Evolutionary conservation across 495 filamentous ascomycete genomes (phyloP).

Genomic region (Trichoderma asperelloides): DNA sequence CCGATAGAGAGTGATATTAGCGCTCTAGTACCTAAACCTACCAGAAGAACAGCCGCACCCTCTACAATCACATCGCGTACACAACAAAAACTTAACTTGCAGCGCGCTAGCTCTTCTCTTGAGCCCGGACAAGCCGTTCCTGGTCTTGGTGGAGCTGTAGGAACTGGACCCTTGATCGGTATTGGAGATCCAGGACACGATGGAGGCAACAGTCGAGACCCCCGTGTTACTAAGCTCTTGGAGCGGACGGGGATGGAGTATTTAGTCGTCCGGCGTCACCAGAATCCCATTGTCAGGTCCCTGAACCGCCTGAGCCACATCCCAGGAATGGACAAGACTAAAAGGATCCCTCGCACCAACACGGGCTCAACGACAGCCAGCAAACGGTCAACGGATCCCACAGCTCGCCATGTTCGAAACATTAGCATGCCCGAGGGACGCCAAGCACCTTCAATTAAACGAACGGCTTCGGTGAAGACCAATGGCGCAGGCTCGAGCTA

Average conservation of each 20-base stretch:
- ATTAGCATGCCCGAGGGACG: slow-evolving; percentile 19
- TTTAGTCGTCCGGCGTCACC: slow-evolving; percentile 55
- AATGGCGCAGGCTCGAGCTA: slow-evolving; percentile 31
- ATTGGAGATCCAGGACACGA: slow-evolving; percentile 34
- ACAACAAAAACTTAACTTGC: slow-evolving; percentile 64
- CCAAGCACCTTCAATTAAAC: slow-evolving; percentile 17
- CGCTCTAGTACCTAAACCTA: slow-evolving; percentile 25
- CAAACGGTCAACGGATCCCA: slow-evolving; percentile 17
- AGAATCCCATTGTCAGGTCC: slow-evolving; percentile 54
- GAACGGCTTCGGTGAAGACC: slow-evolving; percentile 12
- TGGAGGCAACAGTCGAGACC: slow-evolving; percentile 30
- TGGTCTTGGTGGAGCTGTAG: slow-evolving; percentile 25
- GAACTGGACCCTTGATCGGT: slow-evolving; percentile 25
- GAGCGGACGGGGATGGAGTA: slow-evolving; percentile 59
- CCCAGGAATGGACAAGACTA: slow-evolving; percentile 37
- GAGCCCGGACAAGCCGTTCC: slow-evolving; percentile 42
- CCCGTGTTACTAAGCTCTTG: slow-evolving; percentile 45
- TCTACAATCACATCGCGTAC: slow-evolving; percentile 51
- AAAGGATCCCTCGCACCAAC: slow-evolving; percentile 29
- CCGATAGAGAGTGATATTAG: slow-evolving; percentile 32
- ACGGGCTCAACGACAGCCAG: slow-evolving; percentile 13
- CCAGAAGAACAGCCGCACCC: slow-evolving; percentile 21
- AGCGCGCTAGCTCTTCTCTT: slow-evolving; percentile 57
- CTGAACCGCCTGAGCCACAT: slow-evolving; percentile 43
- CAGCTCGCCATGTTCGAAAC: slow-evolving; percentile 10